Evolutionary conservation across 805 yeast species (phyloP).

Genomic region (Ogataea allantospora): DNA sequence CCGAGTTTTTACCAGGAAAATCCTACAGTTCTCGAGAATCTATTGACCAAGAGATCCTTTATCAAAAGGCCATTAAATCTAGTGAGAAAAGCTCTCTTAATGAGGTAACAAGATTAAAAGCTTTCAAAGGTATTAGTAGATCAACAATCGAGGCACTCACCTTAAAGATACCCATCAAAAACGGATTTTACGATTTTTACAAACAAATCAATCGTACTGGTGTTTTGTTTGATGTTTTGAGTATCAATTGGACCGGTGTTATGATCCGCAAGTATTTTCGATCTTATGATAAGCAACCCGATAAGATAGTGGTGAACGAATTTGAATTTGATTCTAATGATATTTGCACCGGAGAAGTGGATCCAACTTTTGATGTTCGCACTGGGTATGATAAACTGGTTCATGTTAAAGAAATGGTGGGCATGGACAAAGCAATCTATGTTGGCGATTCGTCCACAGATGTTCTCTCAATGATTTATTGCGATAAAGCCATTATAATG

Average conservation of each 20-base stretch:
- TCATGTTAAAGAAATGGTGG: slow-evolving; percentile 20
- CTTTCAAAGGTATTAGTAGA: slow-evolving; percentile 43
- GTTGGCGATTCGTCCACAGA: slow-evolving; percentile 68
- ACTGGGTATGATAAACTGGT: slow-evolving; percentile 55
- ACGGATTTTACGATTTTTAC: slow-evolving; percentile 39
- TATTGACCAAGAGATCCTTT: slow-evolving; percentile 42
- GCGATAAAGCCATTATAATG: slow-evolving; percentile 48
- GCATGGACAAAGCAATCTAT: slow-evolving; percentile 33
- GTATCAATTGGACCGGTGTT: slow-evolving; percentile 61
- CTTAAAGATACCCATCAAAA: slow-evolving; percentile 35
- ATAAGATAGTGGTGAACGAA: slow-evolving; percentile 48
- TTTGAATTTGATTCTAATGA: slow-evolving; percentile 36
- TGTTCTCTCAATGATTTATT: slow-evolving; percentile 46
- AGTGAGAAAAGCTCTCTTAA: slow-evolving; percentile 51
- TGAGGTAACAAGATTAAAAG: slow-evolving; percentile 36
- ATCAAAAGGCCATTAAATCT: slow-evolving; percentile 42
- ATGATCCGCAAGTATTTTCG: slow-evolving; percentile 39
- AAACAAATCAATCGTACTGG: slow-evolving; percentile 1
- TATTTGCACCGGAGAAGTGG: slow-evolving; percentile 26
- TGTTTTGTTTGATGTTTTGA: slow-evolving; percentile 37
- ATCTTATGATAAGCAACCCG: slow-evolving; percentile 9
- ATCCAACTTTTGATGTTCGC: slow-evolving; percentile 34
- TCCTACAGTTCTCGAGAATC: slow-evolving; percentile 33
- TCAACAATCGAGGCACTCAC: slow-evolving; percentile 37
- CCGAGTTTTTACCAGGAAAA: slow-evolving; percentile 17